Conservation (phyloP, 73 alveolate genomes). For the Blepharisma stoltei region DNA sequence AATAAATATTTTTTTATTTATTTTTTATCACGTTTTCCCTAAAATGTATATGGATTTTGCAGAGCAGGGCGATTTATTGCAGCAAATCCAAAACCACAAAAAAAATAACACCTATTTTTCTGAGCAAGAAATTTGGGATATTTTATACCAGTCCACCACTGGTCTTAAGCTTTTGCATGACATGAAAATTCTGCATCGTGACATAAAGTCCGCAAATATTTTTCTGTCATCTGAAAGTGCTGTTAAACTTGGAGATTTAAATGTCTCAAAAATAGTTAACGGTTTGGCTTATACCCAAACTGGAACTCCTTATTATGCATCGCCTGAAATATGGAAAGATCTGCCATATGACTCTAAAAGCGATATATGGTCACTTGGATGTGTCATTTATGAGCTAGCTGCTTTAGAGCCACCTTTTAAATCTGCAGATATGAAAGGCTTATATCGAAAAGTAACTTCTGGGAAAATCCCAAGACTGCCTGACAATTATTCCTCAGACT, state of each 20-base stretch:
- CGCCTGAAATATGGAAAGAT: constrained; percentile 83
- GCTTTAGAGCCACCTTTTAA: constrained; percentile 91
- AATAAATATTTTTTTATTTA: too few relatives aligned
- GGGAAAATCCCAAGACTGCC: constrained; percentile 78
- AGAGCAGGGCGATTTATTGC: constrained; percentile 56
- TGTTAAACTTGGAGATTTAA: constrained; percentile 64
- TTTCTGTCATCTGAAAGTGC: constrained; percentile 48
- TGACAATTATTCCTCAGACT: constrained; percentile 60
- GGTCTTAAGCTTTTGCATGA: constrained; percentile 49
- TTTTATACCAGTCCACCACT: constrained; percentile 32
- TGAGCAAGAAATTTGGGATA: constrained; percentile 36
- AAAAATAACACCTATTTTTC: constrained; percentile 2
- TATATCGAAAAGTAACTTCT: constrained; percentile 66
- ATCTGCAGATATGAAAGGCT: constrained; percentile 78
- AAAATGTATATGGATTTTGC: constrained; percentile 73
- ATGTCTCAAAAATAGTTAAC: constrained; percentile 58
- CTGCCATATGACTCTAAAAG: constrained; percentile 71
- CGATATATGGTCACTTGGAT: constrained; percentile 82
- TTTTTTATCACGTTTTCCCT: too few relatives aligned
- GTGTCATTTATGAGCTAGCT: constrained; percentile 90
- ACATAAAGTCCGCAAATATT: constrained; percentile 59
- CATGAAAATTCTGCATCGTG: constrained; percentile 68
- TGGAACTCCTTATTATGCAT: constrained; percentile 78
- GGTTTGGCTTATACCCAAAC: constrained; percentile 70
- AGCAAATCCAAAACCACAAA: constrained; percentile 40